Evolutionary conservation across 1,284 basidiomycete species (phyloP), one percentile per base, ranked within the genome.

Genomic region (Peniophora sp.): DNA sequence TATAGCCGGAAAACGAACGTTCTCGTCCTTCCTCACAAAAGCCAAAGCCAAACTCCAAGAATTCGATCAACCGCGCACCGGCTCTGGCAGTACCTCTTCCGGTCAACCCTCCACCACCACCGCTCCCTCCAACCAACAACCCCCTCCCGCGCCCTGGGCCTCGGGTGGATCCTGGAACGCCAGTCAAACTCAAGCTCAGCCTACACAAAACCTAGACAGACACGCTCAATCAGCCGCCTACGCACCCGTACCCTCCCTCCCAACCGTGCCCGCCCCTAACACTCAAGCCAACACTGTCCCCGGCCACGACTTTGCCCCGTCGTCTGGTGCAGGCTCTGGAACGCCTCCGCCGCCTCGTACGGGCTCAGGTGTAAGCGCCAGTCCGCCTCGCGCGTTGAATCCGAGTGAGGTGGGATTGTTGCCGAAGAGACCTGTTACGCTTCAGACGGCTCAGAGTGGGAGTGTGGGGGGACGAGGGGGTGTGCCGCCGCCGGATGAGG

Each of bases 31-130:
- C 27, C 71, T 89, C 45, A 79, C 78, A 27, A 89, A 84, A 62
- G 84, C 89, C 46, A 89, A 81, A 61, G 79, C 85, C 9, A 90
- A 89, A 74, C 81, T 89, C 56, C 81, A 85, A 59, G 89, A 90
- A 58, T 80, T 81, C 54, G 85, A 90, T 36, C 77, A 80, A 56
- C 51, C 55, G 16, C 57, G 62, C 66, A 69, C 34, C 9, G 61
- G 52, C 39, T 35, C 32, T 8, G 22, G 27, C 50, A 45, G 3
- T 44, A 10, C 41, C 34, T 36, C 34, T 36, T 36, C 34, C n/a
- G 10, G 20, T 23, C n/a, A 14, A 45, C 23, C 44, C 20, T 45
- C 44, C 23, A 20, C 24, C 20, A 9, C 19, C 17, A 9, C 17
- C 20, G 2, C 14, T 11, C 12, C 6, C 19, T 16, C 12, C 12